Percentiles rank a stretch among this genome's conserved stretches.
Evolutionary conservation across 2,329 filamentous ascomycete genomes (phyloP).

Genomic region (Fusarium nelsonii): DNA sequence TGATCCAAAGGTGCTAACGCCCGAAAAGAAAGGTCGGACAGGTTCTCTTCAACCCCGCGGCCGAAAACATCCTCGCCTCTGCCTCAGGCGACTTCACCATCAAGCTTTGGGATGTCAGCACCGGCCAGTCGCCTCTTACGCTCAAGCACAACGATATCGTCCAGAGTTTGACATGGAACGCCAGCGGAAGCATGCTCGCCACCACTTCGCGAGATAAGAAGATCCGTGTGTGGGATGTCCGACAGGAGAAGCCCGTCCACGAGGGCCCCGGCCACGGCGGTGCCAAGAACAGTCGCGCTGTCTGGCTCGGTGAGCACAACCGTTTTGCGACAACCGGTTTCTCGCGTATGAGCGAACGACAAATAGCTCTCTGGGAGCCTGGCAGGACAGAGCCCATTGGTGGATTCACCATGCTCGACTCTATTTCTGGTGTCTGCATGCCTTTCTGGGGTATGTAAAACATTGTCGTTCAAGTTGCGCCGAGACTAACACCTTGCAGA

Average conservation of each 20-base stretch:
- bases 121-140: slow-evolving; percentile 78
- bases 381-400: slow-evolving; percentile 87
- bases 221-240: slow-evolving; percentile 95
- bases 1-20: slow-evolving; percentile 31
- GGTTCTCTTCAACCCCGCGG: slow-evolving; percentile 96
- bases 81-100: slow-evolving; percentile 94
- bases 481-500: slow-evolving; percentile 61
- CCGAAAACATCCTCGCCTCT: slow-evolving; percentile 94
- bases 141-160: slow-evolving; percentile 93
- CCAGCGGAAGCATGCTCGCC: slow-evolving; percentile 84
- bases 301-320: slow-evolving; percentile 98
- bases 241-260: slow-evolving; percentile 88
- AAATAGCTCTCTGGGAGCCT: slow-evolving; percentile 95
- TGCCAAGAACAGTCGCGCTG: slow-evolving; percentile 96
- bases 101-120: slow-evolving; percentile 94
- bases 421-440: slow-evolving; percentile 98
- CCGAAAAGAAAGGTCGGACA: slow-evolving; percentile 90
- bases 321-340: slow-evolving; percentile 96
- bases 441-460: slow-evolving; percentile 87
- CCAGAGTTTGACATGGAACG: slow-evolving; percentile 96
- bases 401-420: slow-evolving; percentile 90
- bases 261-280: slow-evolving; percentile 88
- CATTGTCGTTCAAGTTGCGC: background rate
- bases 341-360: slow-evolving; percentile 97
- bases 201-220: slow-evolving; percentile 99